Evolutionary conservation across 257 asterid species (phyloP).

Genomic region (Coffea canephora): DNA sequence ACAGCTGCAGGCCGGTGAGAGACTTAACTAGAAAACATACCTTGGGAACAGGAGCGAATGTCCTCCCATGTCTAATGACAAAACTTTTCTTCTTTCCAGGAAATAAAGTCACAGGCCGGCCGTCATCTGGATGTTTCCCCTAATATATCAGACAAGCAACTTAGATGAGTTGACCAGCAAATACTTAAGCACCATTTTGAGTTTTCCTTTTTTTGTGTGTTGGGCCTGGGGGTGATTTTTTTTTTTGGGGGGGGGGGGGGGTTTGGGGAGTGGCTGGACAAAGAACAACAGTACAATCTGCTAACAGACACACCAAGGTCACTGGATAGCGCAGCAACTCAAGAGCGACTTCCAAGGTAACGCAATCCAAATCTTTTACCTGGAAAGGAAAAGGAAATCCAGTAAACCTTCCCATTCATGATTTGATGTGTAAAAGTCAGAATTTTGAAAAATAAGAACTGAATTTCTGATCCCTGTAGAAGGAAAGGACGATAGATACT

Average conservation of each 20-base stretch:
- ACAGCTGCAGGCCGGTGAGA: neutral
- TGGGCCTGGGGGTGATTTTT: neutral
- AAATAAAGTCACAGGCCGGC: constrained; percentile 54
- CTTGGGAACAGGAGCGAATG: constrained; percentile 75
- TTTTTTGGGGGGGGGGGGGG: neutral
- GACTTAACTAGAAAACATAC: constrained; percentile 26
- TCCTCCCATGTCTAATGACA: constrained; percentile 59
- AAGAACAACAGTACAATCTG: neutral
- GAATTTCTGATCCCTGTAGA: neutral
- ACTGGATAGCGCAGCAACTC: constrained; percentile 81
- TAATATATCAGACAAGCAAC: constrained; percentile 19
- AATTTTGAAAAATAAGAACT: neutral
- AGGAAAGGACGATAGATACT: neutral
- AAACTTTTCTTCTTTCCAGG: constrained; percentile 55
- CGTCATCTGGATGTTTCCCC: constrained; percentile 88
- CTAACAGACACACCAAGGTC: constrained; percentile 52
- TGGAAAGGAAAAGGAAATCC: constrained; percentile 21
- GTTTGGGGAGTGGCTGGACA: too few species aligned
- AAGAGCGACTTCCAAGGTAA: constrained; percentile 77
- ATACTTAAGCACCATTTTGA: neutral
- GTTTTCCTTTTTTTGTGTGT: neutral
- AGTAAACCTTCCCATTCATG: constrained; percentile 15
- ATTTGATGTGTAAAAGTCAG: neutral
- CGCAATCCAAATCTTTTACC: constrained; percentile 60
- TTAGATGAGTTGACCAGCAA: constrained; percentile 19